phyloP scores from a whole-genome alignment of 1,139 yeast genomes.

The Nematodospora anomalae region DNA sequence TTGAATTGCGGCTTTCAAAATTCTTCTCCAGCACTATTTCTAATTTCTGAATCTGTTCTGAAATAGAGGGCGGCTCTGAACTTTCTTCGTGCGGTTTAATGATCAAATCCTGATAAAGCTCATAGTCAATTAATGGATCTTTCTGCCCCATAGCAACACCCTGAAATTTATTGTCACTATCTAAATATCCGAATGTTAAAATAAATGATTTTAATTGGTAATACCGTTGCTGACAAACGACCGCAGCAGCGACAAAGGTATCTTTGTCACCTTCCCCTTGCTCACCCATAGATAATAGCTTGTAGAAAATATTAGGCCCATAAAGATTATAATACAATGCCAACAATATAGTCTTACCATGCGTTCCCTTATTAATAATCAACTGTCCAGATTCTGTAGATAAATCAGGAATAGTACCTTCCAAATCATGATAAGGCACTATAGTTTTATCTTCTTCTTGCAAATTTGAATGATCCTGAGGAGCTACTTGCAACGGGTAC shows the following conservation, averaged over 20 bases:
- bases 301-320: slow-evolving; percentile 59
- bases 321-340: slow-evolving; percentile 57
- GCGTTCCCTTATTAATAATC: slow-evolving; percentile 52
- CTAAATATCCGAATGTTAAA: slow-evolving; percentile 32
- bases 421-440: slow-evolving; percentile 49
- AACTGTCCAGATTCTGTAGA: slow-evolving; percentile 67
- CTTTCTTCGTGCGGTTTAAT: slow-evolving; percentile 8
- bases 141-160: slow-evolving; percentile 47
- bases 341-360: slow-evolving; percentile 50
- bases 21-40: slow-evolving; percentile 18
- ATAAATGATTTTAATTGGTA: slow-evolving; percentile 51
- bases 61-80: slow-evolving; percentile 4
- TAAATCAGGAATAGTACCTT: slow-evolving; percentile 59
- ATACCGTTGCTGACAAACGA: slow-evolving; percentile 42
- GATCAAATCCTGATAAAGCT: slow-evolving; percentile 17
- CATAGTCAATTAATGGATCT: slow-evolving; percentile 32
- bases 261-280: slow-evolving; percentile 72
- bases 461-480: slow-evolving; percentile 9
- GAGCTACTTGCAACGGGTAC: slow-evolving; percentile 20
- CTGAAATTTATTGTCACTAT: slow-evolving; percentile 24
- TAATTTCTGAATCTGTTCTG: slow-evolving; percentile 25
- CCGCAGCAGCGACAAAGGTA: slow-evolving; percentile 60
- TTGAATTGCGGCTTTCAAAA: slow-evolving; percentile 18
- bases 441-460: slow-evolving; percentile 14
- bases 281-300: slow-evolving; percentile 57